Base-by-base conservation (phyloP, 768 basidiomycete species). In the Naganishia onofrii region DNA sequence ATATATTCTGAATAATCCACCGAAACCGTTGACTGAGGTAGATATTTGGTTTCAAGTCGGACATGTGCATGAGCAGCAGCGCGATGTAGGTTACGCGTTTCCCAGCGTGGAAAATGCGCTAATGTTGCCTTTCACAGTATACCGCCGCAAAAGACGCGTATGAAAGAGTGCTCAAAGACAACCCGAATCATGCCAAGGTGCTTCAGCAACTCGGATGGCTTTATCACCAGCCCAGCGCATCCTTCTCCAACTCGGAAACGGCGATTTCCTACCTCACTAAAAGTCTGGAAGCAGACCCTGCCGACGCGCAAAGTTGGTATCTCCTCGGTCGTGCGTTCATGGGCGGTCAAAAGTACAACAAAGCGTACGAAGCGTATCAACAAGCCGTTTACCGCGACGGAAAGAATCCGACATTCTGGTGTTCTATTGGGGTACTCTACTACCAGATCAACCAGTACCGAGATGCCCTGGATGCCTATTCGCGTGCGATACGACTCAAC, bases 1-100 rank as follows among this genome's bases (percentile, higher is more conserved):
- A 77, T 91, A 91, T 78, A 98, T 99, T 73, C 88, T 98, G 66
- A 90, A 91, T 72, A 94, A 91, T 77, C 96, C 96, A 3, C 96
- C 95, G 38, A 89, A 88, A 73, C 96, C 96, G 1, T 88, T 99
- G 36, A 95, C 94, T 19, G 91, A 94, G 75, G 91, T 93, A 68
- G 96, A 99, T 75, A 98, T 99, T 73, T 98, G 94, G 93, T 98
- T 98, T 87, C 96, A 99, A 83, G 96, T 99, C 71, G 96, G 96
- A 2, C 96, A 98, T 77, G 95, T 98, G 23, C 93, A 91, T 76
- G 96, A 98, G 81, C 94, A 96, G 78, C 92, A 95, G 81, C 90
- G 93, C 82, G 93, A 98, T 79, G 94, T 94, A 79, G 82, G 87
- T 83, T 58, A 51, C 15, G 38, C 23, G 19, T 63, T 51, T 34